Percentiles rank a stretch among this genome's conserved stretches.
phyloP scores from a whole-genome alignment of 2,329 filamentous ascomycete genomes.

The Daldinia eschscholtzii region DNA sequence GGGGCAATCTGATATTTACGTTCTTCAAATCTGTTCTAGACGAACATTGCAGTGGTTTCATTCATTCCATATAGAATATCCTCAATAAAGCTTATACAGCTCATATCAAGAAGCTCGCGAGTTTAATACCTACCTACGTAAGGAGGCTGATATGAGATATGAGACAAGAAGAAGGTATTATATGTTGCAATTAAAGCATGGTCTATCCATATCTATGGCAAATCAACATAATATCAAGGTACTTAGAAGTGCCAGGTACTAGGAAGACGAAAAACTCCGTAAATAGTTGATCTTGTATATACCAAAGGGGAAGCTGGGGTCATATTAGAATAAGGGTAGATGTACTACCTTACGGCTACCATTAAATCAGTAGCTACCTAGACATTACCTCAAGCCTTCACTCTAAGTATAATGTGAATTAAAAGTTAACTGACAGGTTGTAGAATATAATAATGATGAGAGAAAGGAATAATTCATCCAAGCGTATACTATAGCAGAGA shows the following conservation, averaged over 20 bases:
- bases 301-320: too few species aligned
- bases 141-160: background rate
- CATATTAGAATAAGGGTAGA: too few species aligned
- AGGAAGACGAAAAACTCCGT: background rate
- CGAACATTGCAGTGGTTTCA: slow-evolving; percentile 7
- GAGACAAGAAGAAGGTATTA: too few species aligned
- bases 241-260: background rate
- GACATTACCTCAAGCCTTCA: too few species aligned
- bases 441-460: too few species aligned
- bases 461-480: too few species aligned
- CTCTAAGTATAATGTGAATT: too few species aligned
- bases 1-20: slow-evolving; percentile 1
- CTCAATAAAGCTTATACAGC: background rate
- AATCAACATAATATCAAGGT: background rate
- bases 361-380: too few species aligned
- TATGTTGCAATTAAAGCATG: background rate
- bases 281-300: too few species aligned
- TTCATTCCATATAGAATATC: background rate
- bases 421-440: too few species aligned
- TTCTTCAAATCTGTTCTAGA: slow-evolving; percentile 4
- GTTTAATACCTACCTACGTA: background rate
- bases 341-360: too few species aligned
- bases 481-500: too few species aligned
- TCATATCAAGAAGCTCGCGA: background rate
- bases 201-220: background rate